These are phyloP conservation scores for Candida vaughaniae DNA, from an alignment of 805 yeast genomes.

Conservation along the genomic window DNA sequence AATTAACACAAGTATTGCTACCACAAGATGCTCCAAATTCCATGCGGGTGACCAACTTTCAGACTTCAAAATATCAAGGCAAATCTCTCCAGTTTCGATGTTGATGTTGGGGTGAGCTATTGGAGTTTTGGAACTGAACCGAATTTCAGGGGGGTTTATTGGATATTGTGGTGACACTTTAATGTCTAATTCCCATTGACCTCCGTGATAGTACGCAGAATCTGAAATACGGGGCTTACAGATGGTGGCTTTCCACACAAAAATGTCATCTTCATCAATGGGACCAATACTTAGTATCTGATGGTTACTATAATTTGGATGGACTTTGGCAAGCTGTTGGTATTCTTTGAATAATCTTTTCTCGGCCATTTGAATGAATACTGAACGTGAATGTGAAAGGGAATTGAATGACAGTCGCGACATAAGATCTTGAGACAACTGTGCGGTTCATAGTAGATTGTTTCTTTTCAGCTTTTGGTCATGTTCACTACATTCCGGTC, in stretches of 20 bases:
- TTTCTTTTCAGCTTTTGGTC: no score
- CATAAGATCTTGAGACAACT: no score
- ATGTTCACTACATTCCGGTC: no score
- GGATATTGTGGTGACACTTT: slow-evolving; percentile 53
- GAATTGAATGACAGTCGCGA: neutral
- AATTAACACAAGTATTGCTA: slow-evolving; percentile 57
- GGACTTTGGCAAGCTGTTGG: slow-evolving; percentile 29
- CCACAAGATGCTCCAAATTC: slow-evolving; percentile 54
- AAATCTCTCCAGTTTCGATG: slow-evolving; percentile 59
- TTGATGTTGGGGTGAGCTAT: slow-evolving; percentile 43
- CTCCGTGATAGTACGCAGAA: slow-evolving; percentile 51
- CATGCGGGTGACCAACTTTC: slow-evolving; percentile 75
- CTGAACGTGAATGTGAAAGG: neutral
- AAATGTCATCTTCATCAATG: slow-evolving; percentile 37
- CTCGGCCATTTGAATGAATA: slow-evolving; percentile 33
- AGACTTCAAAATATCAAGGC: slow-evolving; percentile 60
- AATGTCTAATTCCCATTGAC: slow-evolving; percentile 51
- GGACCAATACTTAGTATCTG: slow-evolving; percentile 49
- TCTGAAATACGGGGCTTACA: slow-evolving; percentile 45
- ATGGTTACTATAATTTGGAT: slow-evolving; percentile 26
- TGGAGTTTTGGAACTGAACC: slow-evolving; percentile 41
- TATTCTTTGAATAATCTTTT: slow-evolving; percentile 40
- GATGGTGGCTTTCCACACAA: slow-evolving; percentile 51
- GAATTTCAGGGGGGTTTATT: slow-evolving; percentile 53
- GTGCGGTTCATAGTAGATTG: no score